Percentiles rank a stretch among this genome's conserved stretches.
These are phyloP conservation scores for Zalerion maritima DNA, from an alignment of 495 filamentous ascomycete genomes.

Conservation along the genomic window DNA sequence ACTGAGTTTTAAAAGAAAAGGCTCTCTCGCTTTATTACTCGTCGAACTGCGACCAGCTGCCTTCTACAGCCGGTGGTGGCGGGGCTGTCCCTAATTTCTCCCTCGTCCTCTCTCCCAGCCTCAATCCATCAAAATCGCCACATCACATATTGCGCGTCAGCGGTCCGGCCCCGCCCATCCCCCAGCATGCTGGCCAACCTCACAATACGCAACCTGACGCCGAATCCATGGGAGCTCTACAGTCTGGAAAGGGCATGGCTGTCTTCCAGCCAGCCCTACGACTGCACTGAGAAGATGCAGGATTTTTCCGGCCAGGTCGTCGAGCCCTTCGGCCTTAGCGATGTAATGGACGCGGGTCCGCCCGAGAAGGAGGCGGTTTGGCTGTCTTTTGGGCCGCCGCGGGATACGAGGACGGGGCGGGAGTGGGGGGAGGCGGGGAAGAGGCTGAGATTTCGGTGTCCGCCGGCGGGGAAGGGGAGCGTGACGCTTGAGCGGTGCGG, in stretches of 20 bases:
- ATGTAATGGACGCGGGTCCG: constrained; percentile 21
- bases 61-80: too few relatives aligned
- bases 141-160: too few relatives aligned
- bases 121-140: too few relatives aligned
- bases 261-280: constrained; percentile 19
- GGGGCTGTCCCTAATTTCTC: too few relatives aligned
- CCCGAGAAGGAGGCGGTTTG: constrained; percentile 24
- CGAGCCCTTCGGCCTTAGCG: constrained; percentile 19
- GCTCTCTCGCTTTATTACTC: too few relatives aligned
- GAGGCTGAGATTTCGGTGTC: too few relatives aligned
- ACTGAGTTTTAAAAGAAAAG: too few relatives aligned
- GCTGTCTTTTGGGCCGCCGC: constrained; percentile 25
- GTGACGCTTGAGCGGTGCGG: constrained; percentile 19
- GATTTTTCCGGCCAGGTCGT: constrained; percentile 20
- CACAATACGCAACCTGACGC: constrained; percentile 78
- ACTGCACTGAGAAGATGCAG: constrained; percentile 12
- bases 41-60: too few relatives aligned
- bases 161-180: not conserved
- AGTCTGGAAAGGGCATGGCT: constrained; percentile 23
- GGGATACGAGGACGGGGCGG: constrained; percentile 21
- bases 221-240: constrained; percentile 49
- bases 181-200: constrained; percentile 28
- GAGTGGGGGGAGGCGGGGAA: too few relatives aligned
- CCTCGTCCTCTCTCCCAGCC: too few relatives aligned
- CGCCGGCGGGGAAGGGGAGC: too few relatives aligned